A percentile compares a stretch with the other conserved stretches of the same genome.
phyloP scores from a whole-genome alignment of 345 rosid genomes.

The Salix caprea region DNA sequence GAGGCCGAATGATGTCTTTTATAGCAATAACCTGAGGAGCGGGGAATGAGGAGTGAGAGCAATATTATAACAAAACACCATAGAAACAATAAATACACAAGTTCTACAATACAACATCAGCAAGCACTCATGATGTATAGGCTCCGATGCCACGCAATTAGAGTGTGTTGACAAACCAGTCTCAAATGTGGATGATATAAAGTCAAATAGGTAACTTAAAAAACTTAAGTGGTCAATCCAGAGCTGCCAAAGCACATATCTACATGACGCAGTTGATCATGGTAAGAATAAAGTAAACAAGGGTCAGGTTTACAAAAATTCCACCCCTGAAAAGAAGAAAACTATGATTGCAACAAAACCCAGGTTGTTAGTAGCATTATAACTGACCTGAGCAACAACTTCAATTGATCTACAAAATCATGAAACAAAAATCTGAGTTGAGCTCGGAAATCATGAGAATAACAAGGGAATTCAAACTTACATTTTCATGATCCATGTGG shows the following conservation, averaged over 20 bases:
- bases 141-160: neutral
- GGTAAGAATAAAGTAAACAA: neutral
- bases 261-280: neutral
- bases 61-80: constrained; percentile 2
- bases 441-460: neutral
- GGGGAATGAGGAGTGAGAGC: neutral
- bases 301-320: neutral
- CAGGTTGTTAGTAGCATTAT: neutral
- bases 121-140: neutral
- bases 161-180: neutral
- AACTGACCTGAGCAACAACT: neutral
- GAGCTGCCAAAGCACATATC: neutral
- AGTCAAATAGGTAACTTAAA: neutral
- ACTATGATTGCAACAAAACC: neutral
- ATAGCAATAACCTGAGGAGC: constrained; percentile 64
- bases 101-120: neutral
- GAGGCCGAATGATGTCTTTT: constrained; percentile 89
- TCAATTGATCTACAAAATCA: neutral
- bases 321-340: neutral
- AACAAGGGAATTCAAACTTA: constrained; percentile 26
- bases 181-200: neutral
- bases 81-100: neutral
- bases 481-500: constrained; percentile 97
- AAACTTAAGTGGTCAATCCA: neutral
- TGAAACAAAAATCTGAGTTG: neutral